Evolutionary conservation across 345 rosid genomes (phyloP).

Genomic region (Triadica sebifera): DNA sequence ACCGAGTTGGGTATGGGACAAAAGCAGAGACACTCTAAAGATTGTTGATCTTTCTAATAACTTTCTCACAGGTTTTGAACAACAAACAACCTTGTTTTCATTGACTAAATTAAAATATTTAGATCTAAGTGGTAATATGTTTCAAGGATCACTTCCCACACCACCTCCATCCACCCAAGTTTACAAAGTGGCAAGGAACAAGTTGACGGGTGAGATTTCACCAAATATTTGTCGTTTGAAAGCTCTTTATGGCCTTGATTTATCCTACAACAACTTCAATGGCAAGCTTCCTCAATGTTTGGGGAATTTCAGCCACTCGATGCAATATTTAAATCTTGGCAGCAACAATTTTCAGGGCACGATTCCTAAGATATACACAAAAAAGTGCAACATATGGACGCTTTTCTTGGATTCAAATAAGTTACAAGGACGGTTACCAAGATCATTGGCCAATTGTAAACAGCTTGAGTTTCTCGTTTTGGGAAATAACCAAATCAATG

Average conservation of each 20-base stretch:
- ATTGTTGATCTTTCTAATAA: conserved; percentile 4
- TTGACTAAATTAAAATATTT: too few species aligned
- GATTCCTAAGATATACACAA: conserved; percentile 10
- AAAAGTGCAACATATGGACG: not conserved
- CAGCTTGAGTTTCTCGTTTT: not conserved
- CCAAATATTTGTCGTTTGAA: conserved; percentile 4
- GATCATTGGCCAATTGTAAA: conserved; percentile 15
- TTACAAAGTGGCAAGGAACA: not conserved
- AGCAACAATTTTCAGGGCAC: conserved; percentile 26
- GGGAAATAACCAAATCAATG: not conserved
- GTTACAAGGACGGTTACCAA: conserved; percentile 18
- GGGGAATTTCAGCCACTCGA: not conserved
- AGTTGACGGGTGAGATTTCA: conserved; percentile 7
- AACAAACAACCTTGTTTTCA: too few species aligned
- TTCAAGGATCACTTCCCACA: not conserved
- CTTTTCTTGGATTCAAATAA: not conserved
- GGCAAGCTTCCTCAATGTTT: conserved; percentile 9
- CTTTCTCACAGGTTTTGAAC: too few species aligned
- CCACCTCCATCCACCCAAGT: not conserved
- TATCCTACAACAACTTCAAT: conserved; percentile 28
- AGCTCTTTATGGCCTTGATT: not conserved
- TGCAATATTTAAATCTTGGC: conserved; percentile 9
- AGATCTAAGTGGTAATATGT: not conserved
- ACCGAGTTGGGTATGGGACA: not conserved
- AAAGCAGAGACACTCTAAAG: not conserved